Evolutionary conservation across 169 alveolate species (phyloP).

Genomic region (Plasmodium relictum): DNA sequence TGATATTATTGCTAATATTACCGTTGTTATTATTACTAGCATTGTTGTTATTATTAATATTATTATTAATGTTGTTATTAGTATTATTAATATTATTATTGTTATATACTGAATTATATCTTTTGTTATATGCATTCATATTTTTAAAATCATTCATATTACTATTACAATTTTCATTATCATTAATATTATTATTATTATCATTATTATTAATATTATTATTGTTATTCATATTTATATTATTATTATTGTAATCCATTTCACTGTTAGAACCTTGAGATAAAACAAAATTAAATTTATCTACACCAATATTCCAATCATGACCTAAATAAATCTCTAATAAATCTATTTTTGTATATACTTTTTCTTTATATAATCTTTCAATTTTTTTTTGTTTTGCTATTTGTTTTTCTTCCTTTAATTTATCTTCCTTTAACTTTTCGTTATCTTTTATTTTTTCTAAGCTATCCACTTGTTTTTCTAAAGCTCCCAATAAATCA

Average conservation of each 20-base stretch:
- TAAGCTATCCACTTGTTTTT: constrained; percentile 17
- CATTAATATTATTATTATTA: background rate
- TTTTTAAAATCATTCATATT: constrained; percentile 3
- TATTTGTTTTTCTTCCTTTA: background rate
- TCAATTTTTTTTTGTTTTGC: constrained; percentile 24
- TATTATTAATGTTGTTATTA: background rate
- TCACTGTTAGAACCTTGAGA: constrained; percentile 19
- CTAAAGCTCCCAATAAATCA: constrained; percentile 10
- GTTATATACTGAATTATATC: background rate
- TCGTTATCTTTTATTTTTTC: background rate
- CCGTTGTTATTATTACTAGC: constrained; percentile 6
- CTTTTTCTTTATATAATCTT: constrained; percentile 21
- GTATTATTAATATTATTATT: constrained; percentile 2
- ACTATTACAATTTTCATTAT: background rate
- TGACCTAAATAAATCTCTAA: constrained; percentile 61
- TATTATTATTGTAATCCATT: constrained; percentile 23
- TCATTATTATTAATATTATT: background rate
- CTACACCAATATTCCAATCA: constrained; percentile 28
- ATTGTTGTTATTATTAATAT: background rate
- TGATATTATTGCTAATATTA: background rate
- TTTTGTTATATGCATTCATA: constrained; percentile 1
- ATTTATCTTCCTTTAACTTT: constrained; percentile 4
- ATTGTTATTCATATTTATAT: constrained; percentile 7
- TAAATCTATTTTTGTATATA: constrained; percentile 47
- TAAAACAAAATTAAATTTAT: constrained; percentile 48